Base-by-base conservation (phyloP, 2,329 filamentous ascomycete species). In the Xylaria sp. region DNA sequence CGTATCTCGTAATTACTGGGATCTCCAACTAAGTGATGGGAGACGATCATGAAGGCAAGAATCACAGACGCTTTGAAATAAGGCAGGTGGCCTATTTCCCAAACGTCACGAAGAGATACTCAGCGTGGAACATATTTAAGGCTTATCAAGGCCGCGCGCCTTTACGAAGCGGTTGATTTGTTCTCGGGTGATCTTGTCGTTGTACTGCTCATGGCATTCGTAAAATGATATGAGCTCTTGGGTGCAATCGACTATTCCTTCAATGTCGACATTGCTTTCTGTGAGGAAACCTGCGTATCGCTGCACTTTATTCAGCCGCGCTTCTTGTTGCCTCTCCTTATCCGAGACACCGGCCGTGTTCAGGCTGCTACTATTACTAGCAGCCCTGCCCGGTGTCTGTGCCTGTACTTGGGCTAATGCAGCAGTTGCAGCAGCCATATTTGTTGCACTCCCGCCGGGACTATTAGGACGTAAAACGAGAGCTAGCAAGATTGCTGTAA, bases 171-270 rank as follows among this genome's bases (percentile, higher is more conserved):
- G 81, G 66, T 85, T 87, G 64, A 90, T 85, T 74, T 88, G 86
- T 76, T 89, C 88, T 59, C 85, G 79, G 1, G 86, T 87, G 48
- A 85, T 80, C 75, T 89, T 89, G 63, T 89, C 88, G 71, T 88
- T 88, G 73, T 88, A 89, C 73, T 87, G 84, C 76, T 89, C 88
- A 60, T 88, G 84, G 69, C 83, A 88, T 77, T 97, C 93, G 78
- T 97, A 97, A 72, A 97, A 88, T 3, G 93, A 94, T 63, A 98
- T 93, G 71, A 97, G 87, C 82, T 97, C 94, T 81, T 98, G 94
- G 0, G 93, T 95, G 76, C 92, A 94, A 80, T 97, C 93, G 60
- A 97, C 91, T 80, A 97, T 91, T 39, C 90, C 91, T 73, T 93
- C 89, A 76, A 97, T 92, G 75, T 97, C 93, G 52, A 97, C 89